Base-by-base conservation (phyloP, 768 basidiomycete species). In the Amanita pallidorosea region DNA sequence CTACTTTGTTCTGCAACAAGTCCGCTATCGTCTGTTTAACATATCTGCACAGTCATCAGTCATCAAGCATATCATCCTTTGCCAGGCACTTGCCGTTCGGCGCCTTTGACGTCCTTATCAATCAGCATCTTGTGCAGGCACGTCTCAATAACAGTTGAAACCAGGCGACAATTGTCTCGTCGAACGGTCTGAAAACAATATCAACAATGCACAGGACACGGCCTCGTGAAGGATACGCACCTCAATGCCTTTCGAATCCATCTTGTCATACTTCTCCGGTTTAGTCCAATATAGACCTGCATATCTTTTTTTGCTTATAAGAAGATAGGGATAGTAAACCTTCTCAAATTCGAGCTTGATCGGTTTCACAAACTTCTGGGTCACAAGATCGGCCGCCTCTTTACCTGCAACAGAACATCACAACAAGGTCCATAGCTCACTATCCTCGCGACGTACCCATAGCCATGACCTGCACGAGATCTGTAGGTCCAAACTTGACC, bases 291-390 rank as follows among this genome's bases (percentile, higher is more conserved):
- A 98, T 52, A 98, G 68, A 5, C 96, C 96, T 2, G 96, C 96
- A 66, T 99, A 99, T 41, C 96, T 83, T 69, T 99, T 99, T 70
- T 99, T 99, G 75, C 74, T 98, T 68, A 99, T 99, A 45, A 99
- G 82, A 49, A 99, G 68, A 66, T 98, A 99, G 4, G 96, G 96
- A 65, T 88, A 98, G 68, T 99, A 99, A 5, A 98, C 94, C 64
- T 99, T 98, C 64, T 99, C 96, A 67, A 99, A 99, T 66, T 99
- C 95, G 23, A 99, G 81, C 65, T 98, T 98, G 72, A 98, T 98
- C 0, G 95, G 96, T 60, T 86, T 85, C 59, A 93, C 71, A 64
- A 99, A 99, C 64, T 92, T 90, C 37, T 75, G 63, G 0, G 96
- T 93, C 15, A 99, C 95, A 13, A 89, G 75, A 13, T 88, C 81